Evolutionary conservation across 164 flowering plant genomes (phyloP).

Genomic region (Magnolia sinica): DNA sequence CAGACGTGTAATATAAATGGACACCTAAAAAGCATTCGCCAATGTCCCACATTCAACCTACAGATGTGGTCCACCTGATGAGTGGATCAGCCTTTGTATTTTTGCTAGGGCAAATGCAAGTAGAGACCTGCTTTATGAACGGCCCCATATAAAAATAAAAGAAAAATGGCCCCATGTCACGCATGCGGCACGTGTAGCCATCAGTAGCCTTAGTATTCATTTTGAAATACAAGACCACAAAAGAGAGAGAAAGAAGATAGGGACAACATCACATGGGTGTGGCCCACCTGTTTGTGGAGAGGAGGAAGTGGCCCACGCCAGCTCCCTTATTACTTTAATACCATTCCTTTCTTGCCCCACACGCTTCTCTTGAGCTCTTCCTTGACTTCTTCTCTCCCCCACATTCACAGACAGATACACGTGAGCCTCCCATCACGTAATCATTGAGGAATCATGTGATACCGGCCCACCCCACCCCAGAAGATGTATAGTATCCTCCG

Average conservation of each 20-base stretch:
- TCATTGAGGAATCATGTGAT: background rate
- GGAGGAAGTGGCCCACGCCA: conserved; percentile 7
- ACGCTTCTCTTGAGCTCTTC: background rate
- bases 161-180: too few species aligned
- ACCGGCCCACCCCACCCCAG: background rate
- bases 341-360: conserved; percentile 8
- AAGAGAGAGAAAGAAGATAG: background rate
- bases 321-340: background rate
- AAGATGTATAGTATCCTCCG: too few species aligned
- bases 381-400: background rate
- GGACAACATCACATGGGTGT: conserved; percentile 6
- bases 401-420: background rate
- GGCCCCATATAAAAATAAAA: too few species aligned
- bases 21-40: too few species aligned
- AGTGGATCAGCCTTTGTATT: too few species aligned
- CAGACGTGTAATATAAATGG: too few species aligned
- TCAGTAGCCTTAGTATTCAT: too few species aligned
- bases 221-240: background rate
- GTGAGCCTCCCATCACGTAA: background rate
- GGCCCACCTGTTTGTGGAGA: conserved; percentile 8
- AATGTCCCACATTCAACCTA: too few species aligned
- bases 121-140: too few species aligned
- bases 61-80: too few species aligned
- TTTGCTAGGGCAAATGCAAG: too few species aligned
- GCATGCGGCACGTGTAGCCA: too few species aligned